Evolutionary conservation across 305 asterid species (phyloP).

Genomic region (Rubia tinctorum): DNA sequence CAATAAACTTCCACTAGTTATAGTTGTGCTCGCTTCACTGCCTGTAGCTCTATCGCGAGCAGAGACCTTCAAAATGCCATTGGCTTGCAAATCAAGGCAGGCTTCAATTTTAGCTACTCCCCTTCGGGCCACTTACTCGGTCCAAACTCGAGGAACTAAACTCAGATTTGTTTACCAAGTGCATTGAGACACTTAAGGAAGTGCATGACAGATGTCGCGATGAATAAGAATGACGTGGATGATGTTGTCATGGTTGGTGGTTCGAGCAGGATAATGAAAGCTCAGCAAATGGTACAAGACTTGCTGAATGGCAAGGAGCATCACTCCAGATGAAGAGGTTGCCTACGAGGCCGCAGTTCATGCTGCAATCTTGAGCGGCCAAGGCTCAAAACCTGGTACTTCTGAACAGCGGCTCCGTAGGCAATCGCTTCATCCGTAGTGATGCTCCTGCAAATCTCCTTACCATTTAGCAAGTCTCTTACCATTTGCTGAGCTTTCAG

Average conservation of each 20-base stretch:
- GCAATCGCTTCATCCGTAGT: not conserved
- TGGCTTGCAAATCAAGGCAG: not conserved
- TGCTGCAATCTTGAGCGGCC: too few relatives aligned
- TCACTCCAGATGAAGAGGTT: too few relatives aligned
- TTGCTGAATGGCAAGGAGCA: not conserved
- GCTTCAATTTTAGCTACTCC: not conserved
- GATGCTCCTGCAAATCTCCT: not conserved
- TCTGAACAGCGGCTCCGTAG: not conserved
- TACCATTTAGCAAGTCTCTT: not conserved
- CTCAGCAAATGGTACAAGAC: not conserved
- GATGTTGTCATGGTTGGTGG: too few relatives aligned
- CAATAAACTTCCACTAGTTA: not conserved
- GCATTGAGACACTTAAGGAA: too few relatives aligned
- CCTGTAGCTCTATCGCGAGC: not conserved
- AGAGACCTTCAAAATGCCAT: not conserved
- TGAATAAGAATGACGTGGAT: too few relatives aligned
- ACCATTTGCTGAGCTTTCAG: not conserved
- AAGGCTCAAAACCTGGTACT: too few relatives aligned
- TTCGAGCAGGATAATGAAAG: not conserved
- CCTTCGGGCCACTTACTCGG: not conserved
- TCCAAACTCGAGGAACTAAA: too few relatives aligned
- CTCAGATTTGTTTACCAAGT: too few relatives aligned
- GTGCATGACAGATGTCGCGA: too few relatives aligned
- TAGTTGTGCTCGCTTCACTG: not conserved
- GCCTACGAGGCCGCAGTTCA: too few relatives aligned